Evolutionary conservation across 2,329 filamentous ascomycete species (phyloP), one percentile per base, ranked within the genome.

Genomic region (Pseudopyricularia javanii): DNA sequence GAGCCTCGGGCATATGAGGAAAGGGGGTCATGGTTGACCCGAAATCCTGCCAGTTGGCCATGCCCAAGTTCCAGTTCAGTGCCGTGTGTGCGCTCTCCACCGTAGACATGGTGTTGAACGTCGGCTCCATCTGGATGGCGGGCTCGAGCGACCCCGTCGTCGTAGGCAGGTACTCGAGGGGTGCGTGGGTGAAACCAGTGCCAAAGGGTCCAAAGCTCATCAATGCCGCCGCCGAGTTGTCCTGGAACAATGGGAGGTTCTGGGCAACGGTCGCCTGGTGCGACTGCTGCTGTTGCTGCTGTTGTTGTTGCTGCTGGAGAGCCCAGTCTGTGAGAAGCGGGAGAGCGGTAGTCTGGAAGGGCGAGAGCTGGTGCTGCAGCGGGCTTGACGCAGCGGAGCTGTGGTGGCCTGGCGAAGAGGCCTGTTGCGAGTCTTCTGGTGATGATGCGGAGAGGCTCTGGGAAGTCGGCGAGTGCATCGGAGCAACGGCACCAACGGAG

Each of bases 41-140:
- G 61, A 95, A 86, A 62, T 95, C 89, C 57, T 88, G 83, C 82
- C 85, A 90, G 59, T 86, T 84, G 50, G 84, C 80, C 70, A 86
- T 82, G 57, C 82, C 78, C 56, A 77, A 67, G 49, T 66, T 80
- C 83, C 73, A 88, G 64, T 73, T 80, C 69, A 76, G 74, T 15
- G 76, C 68, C 50, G 79, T 78, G n/a, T 12, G 72, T n/a, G 37
- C 43, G 34, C 47, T 66, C 54, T 79, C 76, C 59, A 81, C 74
- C 45, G 78, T 71, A 32, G 77, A 74, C 64, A 84, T 74, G 55
- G 70, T 68, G 60, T 66, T 71, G 68, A 86, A 90, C 4, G 80
- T 70, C 34, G 79, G 75, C 55, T 86, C 83, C 61, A 89, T 72
- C 54, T 73, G 70, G 34, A 82, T 66, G 57, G 83, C 74, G 15